Evolutionary conservation across 768 basidiomycete genomes (phyloP), one percentile per base, ranked within the genome.

Genomic region (Mycena capillaripes): DNA sequence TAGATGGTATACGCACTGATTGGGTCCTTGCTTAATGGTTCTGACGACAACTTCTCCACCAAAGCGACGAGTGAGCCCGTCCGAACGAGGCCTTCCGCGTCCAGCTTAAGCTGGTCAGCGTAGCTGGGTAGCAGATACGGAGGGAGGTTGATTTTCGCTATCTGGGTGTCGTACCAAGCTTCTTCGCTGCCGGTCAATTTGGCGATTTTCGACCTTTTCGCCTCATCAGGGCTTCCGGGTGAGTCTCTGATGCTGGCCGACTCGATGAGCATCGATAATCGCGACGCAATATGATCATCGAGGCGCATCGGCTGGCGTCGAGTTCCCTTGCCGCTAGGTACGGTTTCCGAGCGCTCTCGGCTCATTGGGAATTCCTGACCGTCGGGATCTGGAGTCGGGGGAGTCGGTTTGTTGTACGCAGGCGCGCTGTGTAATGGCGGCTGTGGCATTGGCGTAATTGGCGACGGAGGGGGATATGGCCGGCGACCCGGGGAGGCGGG

Each of bases 1-100:
- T 48, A 30, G 42, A 30, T 53, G 42, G 58, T 67, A 75, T 46
- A 87, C 92, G 81, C 82, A 89, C 93, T 88, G 21, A 86, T 84
- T 8, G 87, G 85, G 79, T 92, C 90, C 16, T 77, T 76, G 27
- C 77, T 78, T 25, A 76, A 75, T 27, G 77, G 74, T 70, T 84
- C 83, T 19, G 87, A 84, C 1, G 92, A 91, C 50, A 97, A 81
- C 53, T 89, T 86, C 79, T 93, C 93, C 16, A 96, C 89, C 36
- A 97, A 83, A 7, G 93, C 95, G 8, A 84, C 82, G 27, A 96
- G 79, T 0, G 93, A 93, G 4, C 93, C 96, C 23, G 88, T 89
- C 66, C 88, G 88, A 61, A 96, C 87, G 40, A 85, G 81, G 1
- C 94, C 93, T 63, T 93, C 92, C 40, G 84, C 82, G 65, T 92